Base-by-base conservation (phyloP, 768 basidiomycete species). In the Suillus discolor region DNA sequence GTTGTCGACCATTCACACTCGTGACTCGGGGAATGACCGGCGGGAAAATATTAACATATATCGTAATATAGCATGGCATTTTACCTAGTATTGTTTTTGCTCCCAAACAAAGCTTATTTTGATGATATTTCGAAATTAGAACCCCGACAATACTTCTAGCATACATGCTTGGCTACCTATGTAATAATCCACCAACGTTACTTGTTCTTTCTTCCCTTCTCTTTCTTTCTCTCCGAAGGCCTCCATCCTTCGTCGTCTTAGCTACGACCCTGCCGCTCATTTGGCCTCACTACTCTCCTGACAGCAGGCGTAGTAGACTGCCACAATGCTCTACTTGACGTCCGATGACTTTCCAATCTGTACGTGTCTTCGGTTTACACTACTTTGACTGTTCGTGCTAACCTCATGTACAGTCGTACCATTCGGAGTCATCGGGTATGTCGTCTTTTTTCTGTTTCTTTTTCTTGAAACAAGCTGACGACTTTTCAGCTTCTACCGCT, bases 271-370 rank as follows among this genome's bases (percentile, higher is more conserved):
- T 20, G 39, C 31, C 71, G 49, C 67, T 72, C 71, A 5, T 68
- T 69, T 66, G 61, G 34, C 47, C 61, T 60, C 23, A 41, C 12
- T 25, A 20, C 25, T 42, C 20, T 25, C 39, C 25, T 6, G 25
- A 20, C 25, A 20, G 59, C 18, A 31, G 59, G 59, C 4, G 25
- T 12, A 64, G 61, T 57, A 62, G 28, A 42, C 57, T 38, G 41
- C 69, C 15, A 61, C 61, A 51, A 94, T 93, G 93, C 84, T 93
- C 75, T 96, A 96, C 82, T 83, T 96, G 71, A 96, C 94, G 67
- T 89, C 93, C 70, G 94, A 96, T 83, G 85, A 88, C 73, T 94
- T 96, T 80, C 91, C 94, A 71, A 83, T 97, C 73, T 96, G 94
- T 96, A 75, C 82, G 93, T 87, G 3, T 25, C 47, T 49, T 59